These are phyloP conservation scores for Erysiphe pulchra DNA, from an alignment of 2,329 filamentous ascomycete species.

Conservation along the genomic window DNA sequence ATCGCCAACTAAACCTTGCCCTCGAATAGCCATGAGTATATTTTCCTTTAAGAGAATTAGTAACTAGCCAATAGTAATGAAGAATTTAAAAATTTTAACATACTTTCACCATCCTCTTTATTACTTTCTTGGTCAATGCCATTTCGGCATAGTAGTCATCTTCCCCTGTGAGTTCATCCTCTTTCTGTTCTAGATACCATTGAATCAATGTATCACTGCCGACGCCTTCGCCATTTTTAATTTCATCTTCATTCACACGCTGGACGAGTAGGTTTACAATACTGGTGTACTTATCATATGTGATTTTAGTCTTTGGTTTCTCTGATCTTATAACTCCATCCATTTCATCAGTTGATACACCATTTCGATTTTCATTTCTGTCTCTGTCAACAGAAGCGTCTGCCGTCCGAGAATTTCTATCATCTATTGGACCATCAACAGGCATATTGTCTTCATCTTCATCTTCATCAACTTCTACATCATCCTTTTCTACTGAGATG, in stretches of 20 bases:
- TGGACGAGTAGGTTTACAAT: conserved; percentile 73
- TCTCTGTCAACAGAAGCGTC: background rate
- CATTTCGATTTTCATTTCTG: background rate
- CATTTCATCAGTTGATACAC: background rate
- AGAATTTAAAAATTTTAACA: conserved; percentile 1
- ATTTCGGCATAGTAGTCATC: conserved; percentile 60
- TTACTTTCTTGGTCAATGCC: conserved; percentile 51
- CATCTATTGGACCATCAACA: conserved; percentile 14
- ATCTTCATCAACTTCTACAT: conserved; percentile 75
- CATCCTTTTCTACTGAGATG: conserved; percentile 92
- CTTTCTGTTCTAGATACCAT: conserved; percentile 84
- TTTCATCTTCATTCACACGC: conserved; percentile 63
- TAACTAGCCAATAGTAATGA: conserved; percentile 6
- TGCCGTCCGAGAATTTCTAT: background rate
- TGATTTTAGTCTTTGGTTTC: conserved; percentile 52
- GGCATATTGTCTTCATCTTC: conserved; percentile 27
- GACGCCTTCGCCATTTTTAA: conserved; percentile 51
- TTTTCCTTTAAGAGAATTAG: conserved; percentile 51
- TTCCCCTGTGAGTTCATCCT: conserved; percentile 54
- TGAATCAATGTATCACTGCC: conserved; percentile 56
- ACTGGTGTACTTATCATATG: conserved; percentile 79
- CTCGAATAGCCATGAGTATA: conserved; percentile 59
- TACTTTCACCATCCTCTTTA: conserved; percentile 93
- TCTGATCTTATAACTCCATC: conserved; percentile 3
- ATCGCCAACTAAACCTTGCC: conserved; percentile 26